phyloP scores from a whole-genome alignment of 129 eudicot species.

The Flaveria bidentis region DNA sequence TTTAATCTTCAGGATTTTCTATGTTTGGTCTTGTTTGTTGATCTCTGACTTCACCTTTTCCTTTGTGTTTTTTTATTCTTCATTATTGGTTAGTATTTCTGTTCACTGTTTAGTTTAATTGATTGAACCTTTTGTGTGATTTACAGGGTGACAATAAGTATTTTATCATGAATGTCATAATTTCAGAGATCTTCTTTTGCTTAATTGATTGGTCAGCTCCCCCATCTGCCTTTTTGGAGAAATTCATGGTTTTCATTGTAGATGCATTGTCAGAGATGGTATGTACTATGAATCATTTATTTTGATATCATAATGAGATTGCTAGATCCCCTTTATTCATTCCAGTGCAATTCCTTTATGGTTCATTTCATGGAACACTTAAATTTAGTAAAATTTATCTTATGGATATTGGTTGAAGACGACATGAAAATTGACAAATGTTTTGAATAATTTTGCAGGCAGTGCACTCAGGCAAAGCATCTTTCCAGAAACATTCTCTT shows the following conservation, averaged over 20 bases:
- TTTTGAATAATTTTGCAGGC: conserved; percentile 48
- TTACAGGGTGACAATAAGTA: conserved; percentile 75
- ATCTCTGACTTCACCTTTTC: conserved; percentile 5
- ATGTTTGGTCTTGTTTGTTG: neutral
- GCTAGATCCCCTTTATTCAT: neutral
- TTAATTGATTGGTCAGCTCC: conserved; percentile 49
- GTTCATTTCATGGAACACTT: neutral
- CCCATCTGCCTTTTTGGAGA: conserved; percentile 56
- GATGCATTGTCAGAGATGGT: conserved; percentile 61
- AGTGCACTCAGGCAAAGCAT: conserved; percentile 44
- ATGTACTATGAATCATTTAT: conserved; percentile 13
- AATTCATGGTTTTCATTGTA: conserved; percentile 67
- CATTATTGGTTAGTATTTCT: neutral
- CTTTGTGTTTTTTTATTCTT: neutral
- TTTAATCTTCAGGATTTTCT: neutral
- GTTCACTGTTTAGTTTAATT: conserved; percentile 17
- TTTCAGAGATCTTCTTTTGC: conserved; percentile 63
- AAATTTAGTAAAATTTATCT: neutral
- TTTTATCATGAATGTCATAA: conserved; percentile 57
- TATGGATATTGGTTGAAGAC: conserved; percentile 8
- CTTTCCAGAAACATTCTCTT: conserved; percentile 60
- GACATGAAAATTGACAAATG: conserved; percentile 7
- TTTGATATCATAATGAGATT: conserved; percentile 10
- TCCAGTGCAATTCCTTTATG: neutral
- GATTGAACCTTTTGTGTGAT: conserved; percentile 12